Evolutionary conservation across 176 grass and related monocot genomes (phyloP), one percentile per base, ranked within the genome.

Genomic region (Dendrocalamus sinicus): DNA sequence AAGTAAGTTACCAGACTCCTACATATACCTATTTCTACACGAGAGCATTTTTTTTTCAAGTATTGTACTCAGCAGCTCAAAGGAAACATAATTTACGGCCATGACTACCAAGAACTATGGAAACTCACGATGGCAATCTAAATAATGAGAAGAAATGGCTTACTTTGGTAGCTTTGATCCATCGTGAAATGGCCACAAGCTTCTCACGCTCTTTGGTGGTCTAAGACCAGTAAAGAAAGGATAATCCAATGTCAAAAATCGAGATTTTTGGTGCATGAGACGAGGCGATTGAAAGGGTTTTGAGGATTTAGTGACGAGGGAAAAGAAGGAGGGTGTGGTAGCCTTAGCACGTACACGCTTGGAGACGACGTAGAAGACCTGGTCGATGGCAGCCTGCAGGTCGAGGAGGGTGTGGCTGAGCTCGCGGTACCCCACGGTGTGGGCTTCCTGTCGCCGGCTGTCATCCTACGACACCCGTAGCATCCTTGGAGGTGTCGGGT

Each of bases 401-500:
- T 90, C 85, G 63, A 92, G 85, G 55, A 97, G 94, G 13, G 91
- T 78, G 8, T 78, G 79, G 28, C 91, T 89, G 57, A 97, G 89
- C 48, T 89, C 81, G 51, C 88, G 54, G 85, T 93, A 97, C 79
- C 91, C 87, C 47, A 75, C 79, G 69, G 80, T 85, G 76, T 84
- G 87, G 44, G 84, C 52, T 82, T 91, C 66, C 75, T 79, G 43
- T 79, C 69, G 84, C 85, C 80, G 74, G 19, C 84, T 77, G 82
- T 72, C 93, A 81, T 84, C 91, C 85, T 90, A 89, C 44, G 94
- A 93, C 82, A 96, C 91, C 77, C 85, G 81, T 20, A 93, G 83
- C 94, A 97, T 93, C 62, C 73, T 4, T 37, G 3, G 35, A 37
- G 35, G 35, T 0, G 35, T 37, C 4, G 4, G 35, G 35, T 37